Evolutionary conservation across 2,329 filamentous ascomycete genomes (phyloP).

Genomic region (Pestalotiopsis sp.): DNA sequence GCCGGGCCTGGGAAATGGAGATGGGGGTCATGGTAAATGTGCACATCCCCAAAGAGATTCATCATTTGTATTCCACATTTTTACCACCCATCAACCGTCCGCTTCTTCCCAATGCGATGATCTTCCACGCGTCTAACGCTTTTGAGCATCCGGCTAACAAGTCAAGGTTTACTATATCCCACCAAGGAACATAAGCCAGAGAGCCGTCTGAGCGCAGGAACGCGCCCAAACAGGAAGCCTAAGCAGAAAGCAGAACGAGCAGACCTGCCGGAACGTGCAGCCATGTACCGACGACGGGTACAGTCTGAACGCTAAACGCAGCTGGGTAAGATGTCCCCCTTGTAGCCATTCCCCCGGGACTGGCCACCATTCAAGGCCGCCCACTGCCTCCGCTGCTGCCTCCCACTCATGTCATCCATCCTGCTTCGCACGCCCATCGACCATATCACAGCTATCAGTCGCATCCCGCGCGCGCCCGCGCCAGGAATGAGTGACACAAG

Average conservation of each 20-base stretch:
- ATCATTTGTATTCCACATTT: neutral
- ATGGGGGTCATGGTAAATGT: neutral
- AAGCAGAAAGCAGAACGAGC: neutral
- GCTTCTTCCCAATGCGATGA: neutral
- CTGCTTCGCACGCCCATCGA: neutral
- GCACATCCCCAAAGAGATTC: neutral
- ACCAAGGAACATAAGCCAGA: neutral
- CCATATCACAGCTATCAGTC: neutral
- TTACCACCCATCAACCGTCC: neutral
- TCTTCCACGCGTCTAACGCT: neutral
- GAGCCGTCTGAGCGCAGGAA: neutral
- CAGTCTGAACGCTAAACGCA: neutral
- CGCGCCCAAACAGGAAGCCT: neutral
- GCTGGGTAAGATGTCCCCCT: neutral
- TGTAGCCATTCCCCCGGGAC: neutral
- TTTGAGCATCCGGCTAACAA: neutral
- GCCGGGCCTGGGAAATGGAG: neutral
- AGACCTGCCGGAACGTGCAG: slow-evolving; percentile 7
- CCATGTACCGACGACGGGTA: neutral
- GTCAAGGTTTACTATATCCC: slow-evolving; percentile 1
- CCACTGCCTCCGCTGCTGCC: neutral
- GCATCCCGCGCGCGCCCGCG: neutral
- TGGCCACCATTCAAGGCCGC: neutral
- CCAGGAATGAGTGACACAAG: neutral
- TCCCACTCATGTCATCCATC: neutral